Conservation (phyloP, 129 eudicot species). For the Flaveria bidentis region DNA sequence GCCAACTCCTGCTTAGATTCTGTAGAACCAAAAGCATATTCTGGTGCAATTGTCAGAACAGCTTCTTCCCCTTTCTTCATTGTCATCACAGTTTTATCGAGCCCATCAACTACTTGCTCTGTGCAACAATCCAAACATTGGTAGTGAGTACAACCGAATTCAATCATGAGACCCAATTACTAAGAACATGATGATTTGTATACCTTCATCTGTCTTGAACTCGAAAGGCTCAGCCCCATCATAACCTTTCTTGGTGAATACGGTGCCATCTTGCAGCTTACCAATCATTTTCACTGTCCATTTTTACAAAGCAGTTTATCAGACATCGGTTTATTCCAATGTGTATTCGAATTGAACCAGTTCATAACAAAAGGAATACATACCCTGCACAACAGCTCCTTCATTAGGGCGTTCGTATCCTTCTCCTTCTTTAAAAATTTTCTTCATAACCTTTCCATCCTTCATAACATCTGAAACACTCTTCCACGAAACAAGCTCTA, state of each 20-base stretch:
- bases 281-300: slow-evolving; percentile 77
- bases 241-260: slow-evolving; percentile 69
- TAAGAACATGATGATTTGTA: background rate
- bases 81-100: slow-evolving; percentile 67
- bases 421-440: slow-evolving; percentile 82
- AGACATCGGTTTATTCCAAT: background rate
- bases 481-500: slow-evolving; percentile 90
- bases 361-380: background rate
- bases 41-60: slow-evolving; percentile 60
- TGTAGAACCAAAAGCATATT: slow-evolving; percentile 75
- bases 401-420: slow-evolving; percentile 89
- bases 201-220: slow-evolving; percentile 94
- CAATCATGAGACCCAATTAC: background rate
- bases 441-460: slow-evolving; percentile 83
- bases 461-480: slow-evolving; percentile 64
- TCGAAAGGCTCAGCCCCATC: slow-evolving; percentile 62
- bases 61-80: slow-evolving; percentile 99
- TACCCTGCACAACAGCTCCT: slow-evolving; percentile 77
- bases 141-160: background rate
- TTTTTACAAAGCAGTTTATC: slow-evolving; percentile 6
- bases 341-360: background rate
- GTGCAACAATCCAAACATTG: slow-evolving; percentile 5
- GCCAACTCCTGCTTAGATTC: slow-evolving; percentile 82
- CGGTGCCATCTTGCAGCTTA: slow-evolving; percentile 76
- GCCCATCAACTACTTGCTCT: slow-evolving; percentile 94